Percentiles rank a stretch among this genome's conserved stretches.
Conservation (phyloP, 2,329 filamentous ascomycete species). For the Phialocephala subalpina region DNA sequence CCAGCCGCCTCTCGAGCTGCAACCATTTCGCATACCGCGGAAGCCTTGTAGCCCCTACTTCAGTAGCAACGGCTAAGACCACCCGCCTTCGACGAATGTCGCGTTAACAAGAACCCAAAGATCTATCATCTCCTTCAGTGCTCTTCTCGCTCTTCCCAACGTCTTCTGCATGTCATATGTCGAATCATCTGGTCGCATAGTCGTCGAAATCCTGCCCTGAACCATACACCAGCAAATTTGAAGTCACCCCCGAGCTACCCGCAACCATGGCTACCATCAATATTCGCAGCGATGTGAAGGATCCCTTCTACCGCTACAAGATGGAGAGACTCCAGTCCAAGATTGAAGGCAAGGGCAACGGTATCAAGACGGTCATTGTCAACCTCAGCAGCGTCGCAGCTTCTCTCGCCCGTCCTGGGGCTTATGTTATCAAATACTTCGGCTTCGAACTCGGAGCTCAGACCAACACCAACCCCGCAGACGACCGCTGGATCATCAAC, state of each 20-base stretch:
- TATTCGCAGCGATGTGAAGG: conserved; percentile 96
- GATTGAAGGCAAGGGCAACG: conserved; percentile 99
- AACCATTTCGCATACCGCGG: conserved; percentile 94
- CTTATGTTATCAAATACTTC: conserved; percentile 99
- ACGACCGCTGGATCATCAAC: conserved; percentile 99
- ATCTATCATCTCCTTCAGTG: conserved; percentile 63
- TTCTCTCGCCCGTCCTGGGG: conserved; percentile 89
- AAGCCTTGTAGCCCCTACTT: conserved; percentile 91
- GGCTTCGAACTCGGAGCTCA: conserved; percentile 98
- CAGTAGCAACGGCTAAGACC: conserved; percentile 88
- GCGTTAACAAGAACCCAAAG: conserved; percentile 52
- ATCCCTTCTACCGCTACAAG: conserved; percentile 99
- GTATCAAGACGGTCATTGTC: conserved; percentile 98
- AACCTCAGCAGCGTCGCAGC: conserved; percentile 94
- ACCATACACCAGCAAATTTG: conserved; percentile 27
- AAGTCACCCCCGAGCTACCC: conserved; percentile 42
- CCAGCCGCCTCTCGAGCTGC: conserved; percentile 93
- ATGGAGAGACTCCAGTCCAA: conserved; percentile 99
- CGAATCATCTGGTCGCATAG: conserved; percentile 42
- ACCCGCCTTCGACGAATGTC: conserved; percentile 40
- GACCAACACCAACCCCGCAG: conserved; percentile 95
- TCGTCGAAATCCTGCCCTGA: conserved; percentile 32
- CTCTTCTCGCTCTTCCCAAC: conserved; percentile 45
- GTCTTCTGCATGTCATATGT: conserved; percentile 51
- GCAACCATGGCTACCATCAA: conserved; percentile 96